Conservation (phyloP, 1,284 basidiomycete genomes). For the Microbotryum scabiosae region DNA sequence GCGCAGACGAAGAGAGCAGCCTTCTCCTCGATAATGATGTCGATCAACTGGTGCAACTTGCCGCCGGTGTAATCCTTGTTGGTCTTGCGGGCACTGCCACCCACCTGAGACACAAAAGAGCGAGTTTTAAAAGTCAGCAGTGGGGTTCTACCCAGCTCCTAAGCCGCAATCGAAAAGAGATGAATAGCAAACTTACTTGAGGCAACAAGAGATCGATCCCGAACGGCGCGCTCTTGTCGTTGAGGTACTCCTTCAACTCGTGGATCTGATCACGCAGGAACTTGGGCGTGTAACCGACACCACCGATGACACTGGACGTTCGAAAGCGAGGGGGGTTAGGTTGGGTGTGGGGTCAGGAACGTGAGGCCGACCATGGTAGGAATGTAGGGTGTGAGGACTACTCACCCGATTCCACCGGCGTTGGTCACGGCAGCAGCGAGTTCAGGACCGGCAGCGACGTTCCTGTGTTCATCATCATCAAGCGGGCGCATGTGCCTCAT, state of each 20-base stretch:
- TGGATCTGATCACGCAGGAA: conserved; percentile 52
- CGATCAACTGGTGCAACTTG: conserved; percentile 63
- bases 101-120: not conserved
- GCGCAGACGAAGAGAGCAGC: conserved; percentile 75
- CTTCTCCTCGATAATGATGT: conserved; percentile 81
- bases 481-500: not conserved
- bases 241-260: conserved; percentile 52
- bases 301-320: not conserved
- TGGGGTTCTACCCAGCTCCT: not conserved
- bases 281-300: conserved; percentile 35
- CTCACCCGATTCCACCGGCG: conserved; percentile 76
- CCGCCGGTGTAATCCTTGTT: conserved; percentile 39
- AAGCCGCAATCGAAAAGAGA: no score
- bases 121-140: no score
- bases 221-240: conserved; percentile 63
- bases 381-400: conserved; percentile 54
- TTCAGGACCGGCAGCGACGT: conserved; percentile 56
- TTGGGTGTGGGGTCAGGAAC: no score
- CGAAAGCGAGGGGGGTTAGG: not conserved
- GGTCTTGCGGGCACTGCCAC: conserved; percentile 7
- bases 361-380: conserved; percentile 38
- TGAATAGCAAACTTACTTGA: conserved; percentile 57
- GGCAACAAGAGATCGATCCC: conserved; percentile 80
- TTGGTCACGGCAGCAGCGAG: conserved; percentile 72
- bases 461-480: not conserved